A percentile compares a stretch with the other conserved stretches of the same genome.
Evolutionary conservation across 2,329 filamentous ascomycete genomes (phyloP).

Genomic region (Rhinocladiella mackenziei): DNA sequence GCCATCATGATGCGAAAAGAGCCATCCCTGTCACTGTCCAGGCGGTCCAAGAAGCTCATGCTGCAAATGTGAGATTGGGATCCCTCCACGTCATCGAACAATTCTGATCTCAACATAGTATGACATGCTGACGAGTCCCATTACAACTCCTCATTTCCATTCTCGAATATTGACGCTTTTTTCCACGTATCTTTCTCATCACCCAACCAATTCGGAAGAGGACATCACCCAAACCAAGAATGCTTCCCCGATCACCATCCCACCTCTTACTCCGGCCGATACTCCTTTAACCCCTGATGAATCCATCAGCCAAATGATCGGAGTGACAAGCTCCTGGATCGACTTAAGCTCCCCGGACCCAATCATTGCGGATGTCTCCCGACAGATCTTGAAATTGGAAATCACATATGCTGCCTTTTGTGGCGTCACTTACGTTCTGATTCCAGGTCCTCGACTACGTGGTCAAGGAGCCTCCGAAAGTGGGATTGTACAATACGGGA

Average conservation of each 20-base stretch:
- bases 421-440: conserved; percentile 75
- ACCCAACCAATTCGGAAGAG: conserved; percentile 35
- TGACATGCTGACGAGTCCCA: conserved; percentile 61
- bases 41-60: conserved; percentile 53
- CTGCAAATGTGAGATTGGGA: conserved; percentile 50
- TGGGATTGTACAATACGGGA: conserved; percentile 69
- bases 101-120: conserved; percentile 48
- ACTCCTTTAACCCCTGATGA: conserved; percentile 73
- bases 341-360: conserved; percentile 81
- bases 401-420: conserved; percentile 95
- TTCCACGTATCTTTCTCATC: conserved; percentile 48
- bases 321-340: conserved; percentile 85
- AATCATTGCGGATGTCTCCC: conserved; percentile 76
- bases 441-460: conserved; percentile 70
- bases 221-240: conserved; percentile 42
- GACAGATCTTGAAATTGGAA: conserved; percentile 85
- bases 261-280: conserved; percentile 42
- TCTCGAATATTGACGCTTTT: conserved; percentile 53
- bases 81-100: not conserved
- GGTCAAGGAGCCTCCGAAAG: conserved; percentile 49
- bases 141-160: conserved; percentile 59
- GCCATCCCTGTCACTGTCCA: conserved; percentile 47
- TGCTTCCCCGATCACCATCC: conserved; percentile 38
- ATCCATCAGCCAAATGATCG: conserved; percentile 73
- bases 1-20: conserved; percentile 58